Conservation (phyloP, 257 asterid genomes). For the Fraxinus cuspidata region DNA sequence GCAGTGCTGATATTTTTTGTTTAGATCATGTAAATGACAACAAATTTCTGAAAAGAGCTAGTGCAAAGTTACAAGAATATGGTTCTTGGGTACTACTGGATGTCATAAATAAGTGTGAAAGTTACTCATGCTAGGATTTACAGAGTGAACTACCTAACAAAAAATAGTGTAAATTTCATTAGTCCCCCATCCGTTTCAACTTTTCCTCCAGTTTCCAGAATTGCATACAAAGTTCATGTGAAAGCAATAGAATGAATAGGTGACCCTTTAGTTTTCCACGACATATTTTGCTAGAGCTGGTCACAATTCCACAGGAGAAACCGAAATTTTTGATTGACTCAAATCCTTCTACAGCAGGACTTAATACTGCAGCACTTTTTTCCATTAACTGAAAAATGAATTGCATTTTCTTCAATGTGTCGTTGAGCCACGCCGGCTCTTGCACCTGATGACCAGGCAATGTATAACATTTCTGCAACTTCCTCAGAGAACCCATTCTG, state of each 20-base stretch:
- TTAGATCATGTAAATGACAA: neutral
- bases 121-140: neutral
- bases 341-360: constrained; percentile 72
- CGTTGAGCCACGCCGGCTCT: constrained; percentile 53
- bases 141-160: neutral
- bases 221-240: neutral
- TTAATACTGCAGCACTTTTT: constrained; percentile 59
- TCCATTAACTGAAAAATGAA: constrained; percentile 72
- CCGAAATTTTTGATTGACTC: constrained; percentile 5
- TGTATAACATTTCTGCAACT: constrained; percentile 36
- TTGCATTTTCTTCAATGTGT: constrained; percentile 40
- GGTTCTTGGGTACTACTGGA: too few species aligned
- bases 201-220: neutral
- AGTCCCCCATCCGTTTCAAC: neutral
- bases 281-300: neutral
- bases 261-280: neutral
- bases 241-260: neutral
- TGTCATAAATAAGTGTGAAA: neutral
- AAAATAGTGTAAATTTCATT: neutral
- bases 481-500: constrained; percentile 55
- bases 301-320: too few species aligned
- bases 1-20: neutral
- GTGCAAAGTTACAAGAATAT: neutral
- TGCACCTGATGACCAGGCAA: constrained; percentile 62
- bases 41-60: too few species aligned